These are phyloP conservation scores for Diaporthe vexans DNA, from an alignment of 2,329 filamentous ascomycete genomes.

Conservation along the genomic window DNA sequence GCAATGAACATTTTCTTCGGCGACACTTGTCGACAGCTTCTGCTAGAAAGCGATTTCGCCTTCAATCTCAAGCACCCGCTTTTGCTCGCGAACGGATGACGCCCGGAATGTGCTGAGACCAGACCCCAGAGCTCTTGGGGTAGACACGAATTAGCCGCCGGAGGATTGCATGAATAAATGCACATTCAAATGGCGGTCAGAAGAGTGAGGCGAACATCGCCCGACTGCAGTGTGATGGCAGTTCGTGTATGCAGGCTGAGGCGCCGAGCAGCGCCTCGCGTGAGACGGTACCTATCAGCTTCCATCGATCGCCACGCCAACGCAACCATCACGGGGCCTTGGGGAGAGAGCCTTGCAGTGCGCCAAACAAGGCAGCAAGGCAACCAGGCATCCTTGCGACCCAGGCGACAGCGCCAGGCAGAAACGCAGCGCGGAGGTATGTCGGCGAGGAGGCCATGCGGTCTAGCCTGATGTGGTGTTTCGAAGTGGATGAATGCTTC, in stretches of 20 bases:
- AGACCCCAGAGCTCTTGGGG: neutral
- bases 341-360: too few species aligned
- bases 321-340: neutral
- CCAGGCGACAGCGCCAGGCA: neutral
- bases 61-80: too few species aligned
- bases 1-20: too few species aligned
- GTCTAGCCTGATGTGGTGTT: neutral
- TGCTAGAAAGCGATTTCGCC: neutral
- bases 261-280: neutral
- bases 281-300: neutral
- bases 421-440: too few species aligned
- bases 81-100: neutral
- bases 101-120: neutral
- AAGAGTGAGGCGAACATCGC: constrained; percentile 2
- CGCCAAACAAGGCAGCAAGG: neutral
- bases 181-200: neutral
- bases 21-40: neutral
- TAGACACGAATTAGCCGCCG: too few species aligned
- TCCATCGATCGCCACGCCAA: neutral
- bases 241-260: neutral
- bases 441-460: neutral
- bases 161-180: neutral
- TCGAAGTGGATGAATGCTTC: neutral
- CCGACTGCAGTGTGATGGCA: neutral
- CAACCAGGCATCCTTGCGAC: neutral